phyloP scores from a whole-genome alignment of 352 stramenopile genomes.

The Thalassiosira pacifica region DNA sequence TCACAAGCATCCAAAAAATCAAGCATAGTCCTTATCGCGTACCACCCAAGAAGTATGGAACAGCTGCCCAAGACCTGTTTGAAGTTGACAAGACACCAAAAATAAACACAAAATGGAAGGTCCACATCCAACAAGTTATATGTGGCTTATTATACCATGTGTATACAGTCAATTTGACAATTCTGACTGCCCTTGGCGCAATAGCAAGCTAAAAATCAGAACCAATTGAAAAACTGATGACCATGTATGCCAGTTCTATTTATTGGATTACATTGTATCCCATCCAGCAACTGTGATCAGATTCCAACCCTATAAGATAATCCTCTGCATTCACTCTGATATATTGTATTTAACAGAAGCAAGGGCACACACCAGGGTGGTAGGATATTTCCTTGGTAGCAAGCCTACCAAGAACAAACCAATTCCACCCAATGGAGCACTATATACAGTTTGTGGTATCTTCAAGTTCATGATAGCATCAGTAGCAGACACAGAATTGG shows the following conservation, averaged over 20 bases:
- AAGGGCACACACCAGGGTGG: constrained; percentile 24
- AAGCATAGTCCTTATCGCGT: no score
- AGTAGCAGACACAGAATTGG: constrained; percentile 43
- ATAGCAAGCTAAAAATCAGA: constrained; percentile 50
- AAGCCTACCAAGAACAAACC: neutral
- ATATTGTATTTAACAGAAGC: constrained; percentile 45
- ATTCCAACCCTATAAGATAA: constrained; percentile 48
- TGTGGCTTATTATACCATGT: no score
- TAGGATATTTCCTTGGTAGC: constrained; percentile 43
- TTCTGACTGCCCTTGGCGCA: constrained; percentile 25
- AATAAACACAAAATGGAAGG: no score
- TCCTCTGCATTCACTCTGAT: constrained; percentile 58
- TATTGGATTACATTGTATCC: constrained; percentile 52
- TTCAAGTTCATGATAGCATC: constrained; percentile 28
- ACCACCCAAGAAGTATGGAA: no score
- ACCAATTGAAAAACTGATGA: constrained; percentile 42
- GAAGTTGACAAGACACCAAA: no score
- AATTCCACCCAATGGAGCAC: constrained; percentile 1
- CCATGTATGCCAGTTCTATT: constrained; percentile 12
- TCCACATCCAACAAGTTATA: no score
- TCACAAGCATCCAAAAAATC: no score
- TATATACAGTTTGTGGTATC: no score
- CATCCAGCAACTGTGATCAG: constrained; percentile 32
- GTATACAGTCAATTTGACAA: constrained; percentile 37
- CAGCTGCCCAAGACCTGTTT: no score